Evolutionary conservation across 306 rosid species (phyloP), one percentile per base, ranked within the genome.

Genomic region (Begonia masoniana): DNA sequence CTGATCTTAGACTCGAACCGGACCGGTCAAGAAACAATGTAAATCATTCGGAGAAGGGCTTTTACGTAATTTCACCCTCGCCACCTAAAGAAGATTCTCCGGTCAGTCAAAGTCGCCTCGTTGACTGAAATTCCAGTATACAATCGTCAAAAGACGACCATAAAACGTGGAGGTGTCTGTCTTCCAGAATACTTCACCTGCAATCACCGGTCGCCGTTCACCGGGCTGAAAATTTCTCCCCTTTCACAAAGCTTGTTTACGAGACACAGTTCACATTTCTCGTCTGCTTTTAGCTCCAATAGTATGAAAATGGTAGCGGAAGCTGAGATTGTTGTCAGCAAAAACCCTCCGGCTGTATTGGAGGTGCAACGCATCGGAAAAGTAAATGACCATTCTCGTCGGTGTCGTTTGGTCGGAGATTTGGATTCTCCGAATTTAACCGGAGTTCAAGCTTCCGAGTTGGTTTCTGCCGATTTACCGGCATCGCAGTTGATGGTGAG

Each of bases 261-360:
- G 19, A 17, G 19, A 0, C 35, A 6, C 2, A 10, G 48, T 10
- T 10, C 13, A 45, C 13, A n/a, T 45, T 10, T 45, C 49, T 45
- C 15, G 49, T 45, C 15, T 45, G 39, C 1, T 31, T 5, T 31
- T 1, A 31, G 8, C 39, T 31, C 39, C 7, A 31, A 31, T 45
- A 0, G 49, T 12, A n/a, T 11, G 63, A 59, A 39, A 41, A 60
- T 51, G 65, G 56, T 60, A 46, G 99, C 84, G 49, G 93, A 76
- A 81, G 81, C 84, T 52, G 76, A 85, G 45, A 24, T 68, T 59
- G 75, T 79, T 55, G 74, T 79, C 43, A 73, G 80, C 60, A 79
- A 68, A 62, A 78, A 73, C 59, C 77, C 51, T 78, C 51, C 71
- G 52, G 68, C 80, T 48, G 77, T 49, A 60, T 52, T 81, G 72